Conservation (phyloP, 371 early-diverging fungal species). For the Circinella minor region DNA sequence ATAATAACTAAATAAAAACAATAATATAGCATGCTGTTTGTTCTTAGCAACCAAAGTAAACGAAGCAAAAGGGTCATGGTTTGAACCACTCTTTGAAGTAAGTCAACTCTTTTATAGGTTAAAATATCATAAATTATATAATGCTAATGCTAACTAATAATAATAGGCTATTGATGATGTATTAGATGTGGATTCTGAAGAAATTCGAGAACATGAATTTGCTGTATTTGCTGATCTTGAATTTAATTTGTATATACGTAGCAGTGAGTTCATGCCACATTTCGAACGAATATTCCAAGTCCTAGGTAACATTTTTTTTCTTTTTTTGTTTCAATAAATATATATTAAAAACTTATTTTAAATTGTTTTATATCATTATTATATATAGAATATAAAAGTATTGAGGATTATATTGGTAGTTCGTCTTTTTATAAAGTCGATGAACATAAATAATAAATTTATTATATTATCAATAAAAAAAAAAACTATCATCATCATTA, state of each 20-base stretch:
- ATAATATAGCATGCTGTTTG: slow-evolving; percentile 68
- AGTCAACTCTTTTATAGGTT: background rate
- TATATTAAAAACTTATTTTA: background rate
- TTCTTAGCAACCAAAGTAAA: slow-evolving; percentile 85
- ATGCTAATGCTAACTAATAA: background rate
- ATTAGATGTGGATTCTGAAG: slow-evolving; percentile 77
- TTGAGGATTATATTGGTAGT: slow-evolving; percentile 59
- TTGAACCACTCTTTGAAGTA: slow-evolving; percentile 40
- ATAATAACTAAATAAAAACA: slow-evolving; percentile 1
- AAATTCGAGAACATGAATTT: slow-evolving; percentile 87
- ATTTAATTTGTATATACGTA: slow-evolving; percentile 82
- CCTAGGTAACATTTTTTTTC: slow-evolving; percentile 20
- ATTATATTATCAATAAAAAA: background rate
- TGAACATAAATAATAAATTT: background rate
- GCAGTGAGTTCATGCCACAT: slow-evolving; percentile 86
- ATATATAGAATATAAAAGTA: slow-evolving; percentile 44
- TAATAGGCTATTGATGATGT: slow-evolving; percentile 46
- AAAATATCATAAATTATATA: background rate
- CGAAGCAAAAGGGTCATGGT: slow-evolving; percentile 76
- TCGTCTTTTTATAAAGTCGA: slow-evolving; percentile 46
- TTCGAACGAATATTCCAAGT: slow-evolving; percentile 73
- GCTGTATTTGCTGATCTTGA: slow-evolving; percentile 84
- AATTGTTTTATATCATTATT: too few relatives aligned
- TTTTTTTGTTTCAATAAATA: background rate
- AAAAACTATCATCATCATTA: background rate